Conservation (phyloP, 345 rosid species). For the Mallotus nudiflorus region DNA sequence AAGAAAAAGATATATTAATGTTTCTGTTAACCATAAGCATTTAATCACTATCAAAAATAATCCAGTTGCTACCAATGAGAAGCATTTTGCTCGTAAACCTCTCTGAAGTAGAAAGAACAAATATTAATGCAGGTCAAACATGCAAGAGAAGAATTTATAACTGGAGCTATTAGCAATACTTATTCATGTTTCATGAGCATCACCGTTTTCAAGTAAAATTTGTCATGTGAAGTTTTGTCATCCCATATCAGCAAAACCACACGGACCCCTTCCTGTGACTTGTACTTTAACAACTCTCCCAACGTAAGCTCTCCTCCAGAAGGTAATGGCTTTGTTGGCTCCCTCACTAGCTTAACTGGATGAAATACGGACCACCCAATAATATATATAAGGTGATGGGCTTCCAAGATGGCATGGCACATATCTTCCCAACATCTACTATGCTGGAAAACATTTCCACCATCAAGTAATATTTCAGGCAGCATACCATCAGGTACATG, state of each 20-base stretch:
- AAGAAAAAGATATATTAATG: neutral
- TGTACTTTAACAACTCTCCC: conserved; percentile 63
- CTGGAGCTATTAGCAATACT: neutral
- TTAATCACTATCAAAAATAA: neutral
- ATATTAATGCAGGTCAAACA: neutral
- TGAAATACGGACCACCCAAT: conserved; percentile 71
- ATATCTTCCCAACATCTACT: conserved; percentile 72
- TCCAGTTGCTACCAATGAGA: neutral
- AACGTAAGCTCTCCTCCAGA: conserved; percentile 53
- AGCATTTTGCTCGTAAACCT: neutral
- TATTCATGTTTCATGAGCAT: neutral
- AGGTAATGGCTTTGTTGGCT: conserved; percentile 56
- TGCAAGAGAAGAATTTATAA: neutral
- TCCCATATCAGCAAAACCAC: conserved; percentile 68
- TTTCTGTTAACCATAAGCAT: neutral
- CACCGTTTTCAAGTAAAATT: conserved; percentile 56
- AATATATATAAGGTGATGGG: conserved; percentile 59
- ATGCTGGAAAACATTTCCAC: conserved; percentile 49
- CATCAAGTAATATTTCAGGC: conserved; percentile 60
- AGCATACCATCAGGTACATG: conserved; percentile 49
- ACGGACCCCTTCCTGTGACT: conserved; percentile 74
- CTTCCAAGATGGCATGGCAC: conserved; percentile 66
- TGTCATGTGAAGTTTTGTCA: conserved; percentile 76
- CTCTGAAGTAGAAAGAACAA: neutral
- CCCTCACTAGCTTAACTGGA: conserved; percentile 58